phyloP scores from a whole-genome alignment of 768 basidiomycete genomes.

The Boletellus sp. region DNA sequence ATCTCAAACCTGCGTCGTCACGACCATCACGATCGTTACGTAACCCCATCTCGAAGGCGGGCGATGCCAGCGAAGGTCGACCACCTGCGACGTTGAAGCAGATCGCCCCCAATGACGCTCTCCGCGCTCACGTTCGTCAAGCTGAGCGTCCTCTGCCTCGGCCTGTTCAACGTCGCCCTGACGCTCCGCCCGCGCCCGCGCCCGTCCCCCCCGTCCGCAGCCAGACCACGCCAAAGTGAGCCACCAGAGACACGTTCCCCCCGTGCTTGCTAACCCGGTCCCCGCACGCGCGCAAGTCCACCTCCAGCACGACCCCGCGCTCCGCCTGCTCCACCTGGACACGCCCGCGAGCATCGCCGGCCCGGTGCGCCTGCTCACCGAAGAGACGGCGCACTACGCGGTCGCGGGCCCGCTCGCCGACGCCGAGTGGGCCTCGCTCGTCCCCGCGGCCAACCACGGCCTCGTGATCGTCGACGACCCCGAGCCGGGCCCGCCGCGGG shows the following conservation, averaged over 20 bases:
- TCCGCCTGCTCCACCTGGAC: slow-evolving; percentile 19
- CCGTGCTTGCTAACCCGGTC: neutral
- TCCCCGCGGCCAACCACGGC: slow-evolving; percentile 17
- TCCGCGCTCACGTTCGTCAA: slow-evolving; percentile 20
- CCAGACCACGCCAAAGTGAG: slow-evolving; percentile 15
- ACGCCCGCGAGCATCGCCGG: neutral
- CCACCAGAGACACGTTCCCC: neutral
- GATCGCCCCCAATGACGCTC: no score
- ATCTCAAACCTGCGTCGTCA: no score
- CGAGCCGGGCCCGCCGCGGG: slow-evolving; percentile 6
- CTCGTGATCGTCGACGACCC: slow-evolving; percentile 13
- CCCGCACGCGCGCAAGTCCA: no score
- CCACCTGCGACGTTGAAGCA: no score
- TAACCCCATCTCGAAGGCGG: no score
- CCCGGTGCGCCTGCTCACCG: slow-evolving; percentile 9
- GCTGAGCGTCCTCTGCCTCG: slow-evolving; percentile 17
- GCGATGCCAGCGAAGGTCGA: no score
- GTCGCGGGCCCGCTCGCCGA: slow-evolving; percentile 22
- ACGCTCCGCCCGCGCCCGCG: no score
- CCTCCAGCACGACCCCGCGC: slow-evolving; percentile 4
- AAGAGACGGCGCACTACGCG: slow-evolving; percentile 25
- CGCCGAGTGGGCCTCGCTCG: slow-evolving; percentile 23
- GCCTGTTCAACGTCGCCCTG: slow-evolving; percentile 15
- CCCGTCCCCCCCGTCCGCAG: neutral
- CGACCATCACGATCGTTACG: no score